Percentiles rank a stretch among this genome's conserved stretches.
These are phyloP conservation scores for Mucor plumbeus DNA, from an alignment of 371 early-diverging fungal genomes.

Conservation along the genomic window DNA sequence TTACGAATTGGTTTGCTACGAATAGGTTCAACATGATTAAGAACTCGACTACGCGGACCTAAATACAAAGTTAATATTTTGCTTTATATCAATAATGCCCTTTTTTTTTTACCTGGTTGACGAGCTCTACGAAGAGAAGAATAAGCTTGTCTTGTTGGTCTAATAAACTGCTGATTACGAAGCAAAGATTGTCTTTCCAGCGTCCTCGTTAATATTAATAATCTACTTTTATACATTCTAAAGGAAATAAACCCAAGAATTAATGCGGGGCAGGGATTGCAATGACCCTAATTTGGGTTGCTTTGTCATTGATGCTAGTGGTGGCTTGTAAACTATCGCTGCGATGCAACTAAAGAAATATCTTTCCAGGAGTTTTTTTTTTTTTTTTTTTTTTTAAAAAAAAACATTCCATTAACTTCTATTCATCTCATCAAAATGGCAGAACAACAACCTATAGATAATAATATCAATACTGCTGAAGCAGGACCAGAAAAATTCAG, in stretches of 20 bases:
- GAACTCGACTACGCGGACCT: slow-evolving; percentile 49
- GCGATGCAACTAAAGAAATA: not conserved
- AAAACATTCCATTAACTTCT: not conserved
- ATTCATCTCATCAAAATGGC: not conserved
- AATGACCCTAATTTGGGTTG: not conserved
- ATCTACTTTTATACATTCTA: slow-evolving; percentile 16
- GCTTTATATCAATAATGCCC: no score
- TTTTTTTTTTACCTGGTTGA: slow-evolving; percentile 13
- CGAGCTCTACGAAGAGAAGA: slow-evolving; percentile 32
- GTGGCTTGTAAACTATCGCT: slow-evolving; percentile 9
- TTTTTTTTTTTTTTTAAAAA: not conserved
- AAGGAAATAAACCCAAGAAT: not conserved
- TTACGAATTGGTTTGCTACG: slow-evolving; percentile 11
- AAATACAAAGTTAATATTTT: no score
- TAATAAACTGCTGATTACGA: not conserved
- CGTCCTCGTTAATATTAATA: not conserved
- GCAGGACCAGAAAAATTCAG: slow-evolving; percentile 36
- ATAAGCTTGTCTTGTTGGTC: slow-evolving; percentile 13
- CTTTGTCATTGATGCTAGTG: not conserved
- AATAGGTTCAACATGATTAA: slow-evolving; percentile 37
- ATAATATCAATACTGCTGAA: not conserved
- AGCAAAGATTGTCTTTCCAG: slow-evolving; percentile 1
- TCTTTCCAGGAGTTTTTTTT: not conserved
- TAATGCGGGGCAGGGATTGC: slow-evolving; percentile 5
- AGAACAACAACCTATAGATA: not conserved